Conservation (phyloP, 1,284 basidiomycete genomes). For the Melanopsichium pennsylvanicum region DNA sequence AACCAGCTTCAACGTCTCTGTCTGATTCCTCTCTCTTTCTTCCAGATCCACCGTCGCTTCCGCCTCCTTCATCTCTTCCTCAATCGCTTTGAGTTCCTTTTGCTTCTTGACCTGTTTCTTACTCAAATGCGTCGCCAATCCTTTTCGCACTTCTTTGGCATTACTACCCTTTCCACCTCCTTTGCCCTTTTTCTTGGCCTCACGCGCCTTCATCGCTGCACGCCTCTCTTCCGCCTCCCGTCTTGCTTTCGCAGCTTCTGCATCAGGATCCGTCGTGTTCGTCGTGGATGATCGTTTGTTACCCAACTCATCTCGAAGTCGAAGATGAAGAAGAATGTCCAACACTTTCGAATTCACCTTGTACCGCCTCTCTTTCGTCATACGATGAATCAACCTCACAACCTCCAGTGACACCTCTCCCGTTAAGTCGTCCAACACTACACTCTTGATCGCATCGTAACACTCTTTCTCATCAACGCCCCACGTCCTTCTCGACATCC, state of each 20-base stretch:
- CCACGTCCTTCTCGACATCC: slow-evolving; percentile 73
- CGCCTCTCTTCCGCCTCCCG: slow-evolving; percentile 54
- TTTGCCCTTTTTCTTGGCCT: slow-evolving; percentile 66
- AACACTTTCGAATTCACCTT: slow-evolving; percentile 89
- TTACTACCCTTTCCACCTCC: slow-evolving; percentile 35
- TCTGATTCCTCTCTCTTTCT: slow-evolving; percentile 87
- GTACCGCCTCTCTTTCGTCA: slow-evolving; percentile 93
- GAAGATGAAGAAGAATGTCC: slow-evolving; percentile 82
- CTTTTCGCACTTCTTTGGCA: slow-evolving; percentile 57
- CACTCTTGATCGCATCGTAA: slow-evolving; percentile 77
- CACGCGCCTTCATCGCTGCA: slow-evolving; percentile 56
- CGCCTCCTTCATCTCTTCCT: slow-evolving; percentile 70
- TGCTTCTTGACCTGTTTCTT: slow-evolving; percentile 62
- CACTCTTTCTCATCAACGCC: slow-evolving; percentile 80
- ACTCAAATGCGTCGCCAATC: slow-evolving; percentile 54
- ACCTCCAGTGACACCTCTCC: slow-evolving; percentile 85
- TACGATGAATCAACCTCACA: slow-evolving; percentile 89
- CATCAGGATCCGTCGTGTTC: slow-evolving; percentile 67
- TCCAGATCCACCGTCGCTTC: slow-evolving; percentile 93
- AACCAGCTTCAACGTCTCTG: slow-evolving; percentile 95
- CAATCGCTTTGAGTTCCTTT: slow-evolving; percentile 55
- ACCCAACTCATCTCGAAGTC: slow-evolving; percentile 85
- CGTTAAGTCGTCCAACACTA: slow-evolving; percentile 81
- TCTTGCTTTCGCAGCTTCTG: slow-evolving; percentile 72
- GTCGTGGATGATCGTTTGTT: slow-evolving; percentile 75